A percentile compares a stretch with the other conserved stretches of the same genome.
Conservation (phyloP, 2,329 filamentous ascomycete genomes). For the Neopestalotiopsis sp. region DNA sequence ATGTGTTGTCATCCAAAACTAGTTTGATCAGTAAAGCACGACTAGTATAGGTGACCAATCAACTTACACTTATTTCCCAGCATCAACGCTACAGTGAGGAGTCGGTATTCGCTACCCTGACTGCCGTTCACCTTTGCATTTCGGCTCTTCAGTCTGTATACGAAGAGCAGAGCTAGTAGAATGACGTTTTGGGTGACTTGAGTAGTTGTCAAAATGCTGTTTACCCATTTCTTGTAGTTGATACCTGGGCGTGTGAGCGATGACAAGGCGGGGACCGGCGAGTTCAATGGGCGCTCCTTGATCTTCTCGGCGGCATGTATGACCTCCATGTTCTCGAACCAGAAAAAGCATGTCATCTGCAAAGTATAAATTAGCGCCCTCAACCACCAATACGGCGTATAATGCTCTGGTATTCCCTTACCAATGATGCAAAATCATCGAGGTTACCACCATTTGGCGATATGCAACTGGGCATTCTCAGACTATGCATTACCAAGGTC, state of each 20-base stretch:
- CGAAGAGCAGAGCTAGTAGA: conserved; percentile 85
- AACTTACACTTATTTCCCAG: conserved; percentile 90
- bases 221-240: conserved; percentile 93
- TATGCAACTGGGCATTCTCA: conserved; percentile 79
- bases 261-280: conserved; percentile 57
- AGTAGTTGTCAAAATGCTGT: conserved; percentile 87
- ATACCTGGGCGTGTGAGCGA: conserved; percentile 76
- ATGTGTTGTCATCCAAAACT: conserved; percentile 98
- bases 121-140: conserved; percentile 91
- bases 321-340: conserved; percentile 90
- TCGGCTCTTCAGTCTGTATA: conserved; percentile 89
- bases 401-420: conserved; percentile 43
- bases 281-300: conserved; percentile 42
- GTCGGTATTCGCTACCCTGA: conserved; percentile 88
- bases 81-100: conserved; percentile 96
- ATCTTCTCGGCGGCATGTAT: conserved; percentile 76
- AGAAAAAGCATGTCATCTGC: conserved; percentile 94
- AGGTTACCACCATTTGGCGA: conserved; percentile 77
- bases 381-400: no score
- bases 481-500: conserved; percentile 60
- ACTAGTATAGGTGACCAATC: background rate
- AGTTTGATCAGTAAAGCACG: conserved; percentile 16
- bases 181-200: conserved; percentile 97
- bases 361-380: conserved; percentile 3
- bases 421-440: conserved; percentile 83